Evolutionary conservation across 2,329 filamentous ascomycete species (phyloP).

Genomic region (Trichoderma breve): DNA sequence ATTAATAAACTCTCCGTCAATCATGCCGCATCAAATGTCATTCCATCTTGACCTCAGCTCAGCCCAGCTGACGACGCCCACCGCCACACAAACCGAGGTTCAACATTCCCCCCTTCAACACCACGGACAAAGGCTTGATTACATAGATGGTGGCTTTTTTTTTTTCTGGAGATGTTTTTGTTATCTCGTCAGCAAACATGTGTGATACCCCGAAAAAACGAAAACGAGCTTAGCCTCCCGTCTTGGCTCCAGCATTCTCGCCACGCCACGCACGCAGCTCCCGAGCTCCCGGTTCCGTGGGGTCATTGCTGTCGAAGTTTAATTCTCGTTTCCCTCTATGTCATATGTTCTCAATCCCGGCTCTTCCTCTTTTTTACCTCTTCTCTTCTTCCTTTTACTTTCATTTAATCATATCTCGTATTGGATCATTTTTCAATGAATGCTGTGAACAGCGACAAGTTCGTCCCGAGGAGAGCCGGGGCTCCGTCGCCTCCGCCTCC

Average conservation of each 20-base stretch:
- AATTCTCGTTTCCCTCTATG: not conserved
- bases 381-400: not conserved
- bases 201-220: not conserved
- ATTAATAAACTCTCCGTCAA: not conserved
- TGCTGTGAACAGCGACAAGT: not conserved
- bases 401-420: not conserved
- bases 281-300: not conserved
- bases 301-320: not conserved
- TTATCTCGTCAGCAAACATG: not conserved
- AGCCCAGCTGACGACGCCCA: conserved; percentile 10
- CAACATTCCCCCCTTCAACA: not conserved
- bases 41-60: not conserved
- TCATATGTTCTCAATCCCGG: not conserved
- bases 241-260: not conserved
- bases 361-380: no score
- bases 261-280: not conserved
- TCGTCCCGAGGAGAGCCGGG: not conserved
- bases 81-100: not conserved
- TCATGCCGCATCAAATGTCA: not conserved
- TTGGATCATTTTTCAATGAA: not conserved
- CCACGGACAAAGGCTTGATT: not conserved
- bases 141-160: not conserved
- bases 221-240: not conserved
- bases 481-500: not conserved
- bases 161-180: not conserved